Conservation (phyloP, 2,329 filamentous ascomycete species). For the Arachnomyces sp. region DNA sequence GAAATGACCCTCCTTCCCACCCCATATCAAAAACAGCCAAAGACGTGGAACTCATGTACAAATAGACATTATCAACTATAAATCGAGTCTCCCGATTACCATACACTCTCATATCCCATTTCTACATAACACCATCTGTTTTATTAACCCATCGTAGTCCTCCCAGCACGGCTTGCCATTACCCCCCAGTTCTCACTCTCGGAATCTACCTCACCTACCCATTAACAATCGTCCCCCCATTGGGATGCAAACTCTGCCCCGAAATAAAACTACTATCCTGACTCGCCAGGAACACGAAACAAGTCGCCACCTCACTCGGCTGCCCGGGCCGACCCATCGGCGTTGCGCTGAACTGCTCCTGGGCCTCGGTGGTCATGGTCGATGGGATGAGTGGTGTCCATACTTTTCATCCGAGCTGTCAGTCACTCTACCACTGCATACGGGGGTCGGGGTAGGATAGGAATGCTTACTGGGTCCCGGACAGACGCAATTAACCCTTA, state of each 20-base stretch:
- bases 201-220: conserved; percentile 19
- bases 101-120: too few relatives aligned
- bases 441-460: background rate
- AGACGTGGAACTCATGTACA: too few relatives aligned
- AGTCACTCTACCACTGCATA: conserved; percentile 1
- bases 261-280: conserved; percentile 65
- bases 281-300: conserved; percentile 71
- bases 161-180: too few relatives aligned
- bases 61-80: too few relatives aligned
- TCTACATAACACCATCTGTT: too few relatives aligned
- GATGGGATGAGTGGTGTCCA: conserved; percentile 69
- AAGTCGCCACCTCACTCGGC: conserved; percentile 72
- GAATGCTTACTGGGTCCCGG: conserved; percentile 53
- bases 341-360: conserved; percentile 60
- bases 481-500: conserved; percentile 67
- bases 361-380: conserved; percentile 61
- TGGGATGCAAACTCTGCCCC: conserved; percentile 62
- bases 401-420: conserved; percentile 36
- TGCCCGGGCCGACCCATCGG: conserved; percentile 73
- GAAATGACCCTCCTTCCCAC: too few relatives aligned
- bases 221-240: conserved; percentile 51
- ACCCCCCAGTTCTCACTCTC: too few relatives aligned
- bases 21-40: too few relatives aligned
- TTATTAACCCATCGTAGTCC: too few relatives aligned
- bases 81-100: too few relatives aligned